Evolutionary conservation across 768 basidiomycete genomes (phyloP).

Genomic region (Suillus ampliporus): DNA sequence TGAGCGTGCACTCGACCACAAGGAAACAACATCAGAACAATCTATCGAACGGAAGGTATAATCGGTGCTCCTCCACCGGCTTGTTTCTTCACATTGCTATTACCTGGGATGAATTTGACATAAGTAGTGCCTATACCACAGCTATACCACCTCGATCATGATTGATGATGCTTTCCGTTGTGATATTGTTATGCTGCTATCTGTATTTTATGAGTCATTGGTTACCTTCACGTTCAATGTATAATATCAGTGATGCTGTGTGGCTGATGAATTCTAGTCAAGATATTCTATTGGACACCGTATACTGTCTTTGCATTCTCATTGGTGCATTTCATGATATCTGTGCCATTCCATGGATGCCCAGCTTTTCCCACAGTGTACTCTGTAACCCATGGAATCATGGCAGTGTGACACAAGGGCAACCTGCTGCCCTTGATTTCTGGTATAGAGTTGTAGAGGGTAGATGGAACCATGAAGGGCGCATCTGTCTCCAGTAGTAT

Average conservation of each 20-base stretch:
- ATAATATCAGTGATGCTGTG: background rate
- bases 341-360: slow-evolving; percentile 55
- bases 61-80: background rate
- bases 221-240: slow-evolving; percentile 12
- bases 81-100: background rate
- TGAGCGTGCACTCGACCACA: slow-evolving; percentile 30
- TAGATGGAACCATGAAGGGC: slow-evolving; percentile 85
- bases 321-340: slow-evolving; percentile 64
- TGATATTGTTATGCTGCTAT: background rate
- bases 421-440: slow-evolving; percentile 56
- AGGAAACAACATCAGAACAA: slow-evolving; percentile 10
- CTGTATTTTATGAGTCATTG: slow-evolving; percentile 1
- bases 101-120: background rate
- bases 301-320: slow-evolving; percentile 71
- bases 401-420: slow-evolving; percentile 76
- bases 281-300: slow-evolving; percentile 36
- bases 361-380: slow-evolving; percentile 61
- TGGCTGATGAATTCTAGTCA: background rate
- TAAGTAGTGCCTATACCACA: background rate
- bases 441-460: slow-evolving; percentile 64
- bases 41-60: slow-evolving; percentile 18
- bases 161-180: background rate
- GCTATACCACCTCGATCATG: too few relatives aligned
- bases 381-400: slow-evolving; percentile 87
- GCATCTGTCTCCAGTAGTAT: slow-evolving; percentile 82